phyloP scores from a whole-genome alignment of 2,329 filamentous ascomycete species.

The Phaeosphaeria sp. region DNA sequence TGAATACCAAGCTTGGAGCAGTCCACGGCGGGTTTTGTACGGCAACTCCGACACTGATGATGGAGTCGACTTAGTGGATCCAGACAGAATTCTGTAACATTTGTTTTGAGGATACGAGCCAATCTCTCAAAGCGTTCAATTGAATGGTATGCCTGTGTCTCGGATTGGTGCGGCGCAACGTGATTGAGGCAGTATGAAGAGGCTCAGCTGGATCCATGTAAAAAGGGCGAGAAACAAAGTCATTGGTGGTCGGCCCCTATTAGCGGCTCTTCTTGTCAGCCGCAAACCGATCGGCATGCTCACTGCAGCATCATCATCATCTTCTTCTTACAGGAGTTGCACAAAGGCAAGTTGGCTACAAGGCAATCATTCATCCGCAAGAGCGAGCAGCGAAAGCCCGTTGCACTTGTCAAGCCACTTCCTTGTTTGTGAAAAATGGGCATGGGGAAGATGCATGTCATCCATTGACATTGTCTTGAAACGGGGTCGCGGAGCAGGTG shows the following conservation, averaged over 20 bases:
- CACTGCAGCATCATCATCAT: slow-evolving; percentile 12
- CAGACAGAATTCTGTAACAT: slow-evolving; percentile 18
- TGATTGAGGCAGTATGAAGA: neutral
- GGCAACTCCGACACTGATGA: slow-evolving; percentile 20
- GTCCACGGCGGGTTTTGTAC: slow-evolving; percentile 2
- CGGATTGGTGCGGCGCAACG: neutral
- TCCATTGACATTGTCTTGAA: slow-evolving; percentile 20
- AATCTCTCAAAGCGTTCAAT: neutral
- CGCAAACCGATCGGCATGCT: slow-evolving; percentile 15
- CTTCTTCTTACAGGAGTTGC: neutral
- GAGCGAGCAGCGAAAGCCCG: slow-evolving; percentile 8
- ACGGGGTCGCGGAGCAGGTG: slow-evolving; percentile 11
- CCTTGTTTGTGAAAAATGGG: neutral
- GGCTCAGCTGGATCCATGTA: neutral
- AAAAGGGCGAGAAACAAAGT: slow-evolving; percentile 15
- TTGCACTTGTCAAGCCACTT: neutral
- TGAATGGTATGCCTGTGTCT: neutral
- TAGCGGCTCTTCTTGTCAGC: slow-evolving; percentile 8
- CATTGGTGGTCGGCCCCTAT: slow-evolving; percentile 1
- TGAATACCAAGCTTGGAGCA: slow-evolving; percentile 4
- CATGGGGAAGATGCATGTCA: slow-evolving; percentile 35
- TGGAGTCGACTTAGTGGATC: slow-evolving; percentile 25
- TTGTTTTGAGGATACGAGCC: slow-evolving; percentile 2
- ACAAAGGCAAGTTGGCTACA: neutral
- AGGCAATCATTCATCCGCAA: neutral